Evolutionary conservation across 1,284 basidiomycete species (phyloP), one percentile per base, ranked within the genome.

Genomic region (Tylopilus sp.): DNA sequence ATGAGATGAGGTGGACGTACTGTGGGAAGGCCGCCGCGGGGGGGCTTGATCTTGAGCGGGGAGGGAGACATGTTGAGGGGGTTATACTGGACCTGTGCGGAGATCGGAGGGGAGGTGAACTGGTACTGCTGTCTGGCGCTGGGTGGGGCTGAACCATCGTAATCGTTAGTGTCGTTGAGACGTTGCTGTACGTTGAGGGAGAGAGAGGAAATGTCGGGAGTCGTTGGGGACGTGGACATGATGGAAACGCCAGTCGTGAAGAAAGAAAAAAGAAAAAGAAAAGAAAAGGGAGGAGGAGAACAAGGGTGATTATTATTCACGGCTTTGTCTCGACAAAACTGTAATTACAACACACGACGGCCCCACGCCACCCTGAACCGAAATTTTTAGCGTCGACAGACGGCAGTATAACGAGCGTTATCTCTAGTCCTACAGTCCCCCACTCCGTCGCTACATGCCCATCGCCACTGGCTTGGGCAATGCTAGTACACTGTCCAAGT

Each of bases 131-230:
- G 81, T 67, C 83, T 79, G 65, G 65, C 71, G 51, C 72, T 74
- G 58, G 66, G 67, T 60, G 70, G 64, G 61, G 57, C 67, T 65
- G 73, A 73, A 70, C 74, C 77, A 67, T 88, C 85, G 71, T 83
- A 87, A 75, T 90, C 88, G 72, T 89, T 89, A 86, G 74, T 71
- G 69, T 89, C 86, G 74, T 89, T 81, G 76, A 86, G 78, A 77
- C 84, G 86, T 81, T 79, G 82, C 70, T 80, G 81, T 54, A 77
- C 73, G 58, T 77, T 76, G 70, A 89, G 79, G 63, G 85, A 82
- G 63, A 90, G 71, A 59, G 82, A 74, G 47, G 84, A 81, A 59
- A 90, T 79, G 73, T 89, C 86, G 55, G 87, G 86, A 37, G 77
- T 6, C 6, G 6, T 74, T 47, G 86, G 81, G 59, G 84, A 81